Base-by-base conservation (phyloP, 148 eudicot genomes). In the Drosera capensis region DNA sequence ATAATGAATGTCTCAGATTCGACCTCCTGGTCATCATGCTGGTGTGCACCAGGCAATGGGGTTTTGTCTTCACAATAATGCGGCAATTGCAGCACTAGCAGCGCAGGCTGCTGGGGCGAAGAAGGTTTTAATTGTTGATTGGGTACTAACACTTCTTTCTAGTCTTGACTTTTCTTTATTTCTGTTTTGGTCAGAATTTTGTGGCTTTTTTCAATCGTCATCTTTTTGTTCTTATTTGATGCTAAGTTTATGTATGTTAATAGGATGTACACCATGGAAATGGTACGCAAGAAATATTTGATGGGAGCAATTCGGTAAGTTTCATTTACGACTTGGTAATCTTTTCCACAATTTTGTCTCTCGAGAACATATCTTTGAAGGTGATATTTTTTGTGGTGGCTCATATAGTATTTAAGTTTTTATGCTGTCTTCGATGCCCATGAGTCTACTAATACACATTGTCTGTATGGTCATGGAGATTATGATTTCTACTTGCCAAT, bases 1-100 rank as follows among this genome's bases (percentile, higher is more conserved):
- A n/a, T n/a, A n/a, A n/a, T n/a, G n/a, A 38, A 19, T 2, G 5
- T 14, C 7, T 24, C 7, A 39, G 55, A 39, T 51, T 23, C 22
- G 99, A n/a, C 99, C 99, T 53, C 99, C 99, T 65, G 99, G 99
- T 55, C 99, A 90, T 66, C 99, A 90, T 70, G 99, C 99, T 62
- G 99, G 99, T 35, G 77, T 90, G 21, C 62, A 68, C 40, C 74
- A 90, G 29, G 77, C 94, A 26, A 85, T 81, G 94, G 99, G 99
- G n/a, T 90, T 90, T 68, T 90, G 99, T 55, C 88, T 85, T 58
- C 99, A 90, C 63, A 90, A 90, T 57, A 90, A 90, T 71, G 99
- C 95, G 12, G 99, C 99, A 34, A 49, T 90, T 75, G 95, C 95
- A 52, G 95, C 94, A 56, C 66, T 70, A 50, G 78, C 92, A 60